phyloP scores from a whole-genome alignment of 345 rosid species.

The Melastoma malabathricum region DNA sequence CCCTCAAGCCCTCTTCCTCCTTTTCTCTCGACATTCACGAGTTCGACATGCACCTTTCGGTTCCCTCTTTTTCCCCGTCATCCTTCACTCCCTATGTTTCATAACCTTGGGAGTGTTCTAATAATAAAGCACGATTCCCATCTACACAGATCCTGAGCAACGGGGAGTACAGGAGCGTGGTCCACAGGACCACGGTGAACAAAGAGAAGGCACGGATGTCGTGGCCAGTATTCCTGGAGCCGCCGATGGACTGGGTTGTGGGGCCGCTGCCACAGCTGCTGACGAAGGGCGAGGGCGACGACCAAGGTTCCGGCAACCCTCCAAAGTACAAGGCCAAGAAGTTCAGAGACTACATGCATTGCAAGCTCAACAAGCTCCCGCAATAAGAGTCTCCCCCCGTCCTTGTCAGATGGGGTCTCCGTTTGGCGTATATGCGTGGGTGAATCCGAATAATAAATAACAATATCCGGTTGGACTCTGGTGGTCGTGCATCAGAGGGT shows the following conservation, averaged over 20 bases:
- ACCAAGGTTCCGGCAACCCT: constrained; percentile 17
- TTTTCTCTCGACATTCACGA: too few species aligned
- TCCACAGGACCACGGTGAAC: constrained; percentile 59
- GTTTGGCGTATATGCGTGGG: too few species aligned
- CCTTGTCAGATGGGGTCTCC: too few species aligned
- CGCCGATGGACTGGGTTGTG: constrained; percentile 41
- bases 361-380: constrained; percentile 73
- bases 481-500: too few species aligned
- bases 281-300: too few species aligned
- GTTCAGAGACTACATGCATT: constrained; percentile 54
- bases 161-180: constrained; percentile 50
- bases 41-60: too few species aligned
- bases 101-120: too few species aligned
- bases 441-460: too few species aligned
- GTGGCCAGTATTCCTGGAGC: constrained; percentile 93
- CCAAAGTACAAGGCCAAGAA: constrained; percentile 48
- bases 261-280: constrained; percentile 57
- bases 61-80: too few species aligned
- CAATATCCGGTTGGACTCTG: too few species aligned
- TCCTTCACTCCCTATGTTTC: too few species aligned
- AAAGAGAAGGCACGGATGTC: constrained; percentile 79
- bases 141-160: constrained; percentile 56
- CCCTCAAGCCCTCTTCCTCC: not conserved
- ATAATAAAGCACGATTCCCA: too few species aligned
- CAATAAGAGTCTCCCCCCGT: constrained; percentile 14